Conservation (phyloP, 257 asterid species). For the Scutellaria galericulata region DNA sequence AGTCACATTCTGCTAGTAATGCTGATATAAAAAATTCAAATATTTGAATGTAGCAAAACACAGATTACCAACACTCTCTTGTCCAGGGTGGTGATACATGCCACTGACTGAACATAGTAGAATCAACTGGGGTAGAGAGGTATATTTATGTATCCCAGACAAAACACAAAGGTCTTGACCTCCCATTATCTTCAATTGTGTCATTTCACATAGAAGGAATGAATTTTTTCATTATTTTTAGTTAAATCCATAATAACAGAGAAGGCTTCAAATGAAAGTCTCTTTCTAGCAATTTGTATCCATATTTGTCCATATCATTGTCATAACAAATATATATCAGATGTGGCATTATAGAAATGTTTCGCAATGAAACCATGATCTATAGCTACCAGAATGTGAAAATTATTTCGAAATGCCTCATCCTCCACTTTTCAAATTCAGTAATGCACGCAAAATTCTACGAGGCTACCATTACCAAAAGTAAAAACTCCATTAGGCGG, state of each 20-base stretch:
- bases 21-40: background rate
- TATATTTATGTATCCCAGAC: background rate
- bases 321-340: background rate
- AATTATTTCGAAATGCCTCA: background rate
- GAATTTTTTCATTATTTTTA: background rate
- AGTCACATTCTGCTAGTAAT: background rate
- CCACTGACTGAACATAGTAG: background rate
- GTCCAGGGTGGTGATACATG: background rate
- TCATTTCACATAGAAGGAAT: background rate
- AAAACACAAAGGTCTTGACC: background rate
- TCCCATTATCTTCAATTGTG: constrained; percentile 1
- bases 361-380: background rate
- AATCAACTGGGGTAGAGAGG: background rate
- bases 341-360: background rate
- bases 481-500: background rate
- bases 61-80: background rate
- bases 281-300: background rate
- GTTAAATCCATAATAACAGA: background rate
- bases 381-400: background rate
- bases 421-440: constrained; percentile 10
- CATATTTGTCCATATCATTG: constrained; percentile 14
- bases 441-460: background rate
- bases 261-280: background rate
- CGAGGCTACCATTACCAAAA: background rate
- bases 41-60: background rate